Evolutionary conservation across 352 stramenopile species (phyloP), one percentile per base, ranked within the genome.

Genomic region (Globisporangium splendens): DNA sequence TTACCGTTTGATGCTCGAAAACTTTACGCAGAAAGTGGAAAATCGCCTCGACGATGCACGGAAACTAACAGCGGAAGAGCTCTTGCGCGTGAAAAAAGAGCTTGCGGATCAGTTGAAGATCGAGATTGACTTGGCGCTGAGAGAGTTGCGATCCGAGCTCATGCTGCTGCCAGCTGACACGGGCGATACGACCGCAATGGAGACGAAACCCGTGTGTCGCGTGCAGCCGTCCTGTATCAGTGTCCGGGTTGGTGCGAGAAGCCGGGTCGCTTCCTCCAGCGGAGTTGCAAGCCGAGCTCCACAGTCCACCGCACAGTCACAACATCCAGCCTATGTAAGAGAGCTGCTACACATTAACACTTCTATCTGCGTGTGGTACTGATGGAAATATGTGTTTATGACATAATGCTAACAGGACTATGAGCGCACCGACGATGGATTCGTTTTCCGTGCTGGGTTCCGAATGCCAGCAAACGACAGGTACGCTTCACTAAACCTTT

Each of bases 361-460:
- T 35, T 4, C 7, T 6, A 10, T 35, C 28, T 10, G 28, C 10
- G 28, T 35, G 10, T 14, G 17, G 24, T 39, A 24, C 11, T 63
- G 20, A 58, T n/a, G 8, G n/a, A 22, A 17, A 24, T 50, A 5
- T 20, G 18, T 53, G 24, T 7, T 62, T 13, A 48, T 69, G 54
- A 57, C 28, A 41, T 65, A 24, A 18, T 59, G 18, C 11, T 35
- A 48, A 33, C 64, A 81, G 73, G 82, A 89, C 18, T 79, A 77
- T 24, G 79, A 92, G 39, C 80, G 76, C 35, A 66, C 58, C 1
- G 82, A 90, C 46, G 77, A 89, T n/a, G 85, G 91, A 15, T 92
- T 78, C 61, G 85, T 93, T 2, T 94, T 77, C 62, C 83, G 83
- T 22, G 84, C 75, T 18, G 83, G 83, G n/a, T 94, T 93, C 59